Evolutionary conservation across 352 stramenopile species (phyloP), one percentile per base, ranked within the genome.

Genomic region (Halophytophthora polymorphica): DNA sequence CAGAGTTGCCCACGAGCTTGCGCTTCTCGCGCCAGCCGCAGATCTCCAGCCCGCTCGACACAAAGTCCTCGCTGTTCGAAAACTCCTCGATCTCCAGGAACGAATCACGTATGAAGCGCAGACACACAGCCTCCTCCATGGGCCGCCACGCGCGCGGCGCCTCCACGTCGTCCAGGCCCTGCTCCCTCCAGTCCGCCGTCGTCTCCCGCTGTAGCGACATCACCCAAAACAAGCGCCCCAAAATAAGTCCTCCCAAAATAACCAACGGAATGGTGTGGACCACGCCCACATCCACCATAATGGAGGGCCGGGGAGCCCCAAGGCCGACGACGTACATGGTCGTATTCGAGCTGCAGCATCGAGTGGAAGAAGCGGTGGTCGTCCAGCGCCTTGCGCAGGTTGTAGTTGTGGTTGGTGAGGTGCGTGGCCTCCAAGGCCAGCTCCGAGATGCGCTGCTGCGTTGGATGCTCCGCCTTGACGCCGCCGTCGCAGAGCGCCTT

Each of bases 1-100:
- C 73, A 43, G 58, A 69, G 40, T 74, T 67, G 44, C 68, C 68
- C 41, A 69, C 69, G 3, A 81, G 70, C 48, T 79, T 81, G 45
- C 70, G 73, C 65, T 80, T 79, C 56, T 84, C 73, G 14, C 65
- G 61, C 73, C 70, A 84, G 53, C 73, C 72, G 40, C 66, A 83
- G 54, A 83, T 76, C 64, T 83, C 66, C 23, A 80, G 56, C 4
- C 69, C 72, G 39, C 66, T 83, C 25, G 69, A 62, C 10, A 77
- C 51, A 21, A 83, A 80, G 56, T 81, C 69, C 33, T 71, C 66
- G 21, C 64, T 78, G 25, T 44, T 67, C 21, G 69, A 71, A 23
- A 83, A 83, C 7, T 49, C 57, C 6, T 72, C 67, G 13, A 84
- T 84, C 48, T 81, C 67, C 0, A 75, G 35, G 54, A 74, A 81